phyloP scores from a whole-genome alignment of 2,329 filamentous ascomycete species.

The Trichoderma aggressivum region DNA sequence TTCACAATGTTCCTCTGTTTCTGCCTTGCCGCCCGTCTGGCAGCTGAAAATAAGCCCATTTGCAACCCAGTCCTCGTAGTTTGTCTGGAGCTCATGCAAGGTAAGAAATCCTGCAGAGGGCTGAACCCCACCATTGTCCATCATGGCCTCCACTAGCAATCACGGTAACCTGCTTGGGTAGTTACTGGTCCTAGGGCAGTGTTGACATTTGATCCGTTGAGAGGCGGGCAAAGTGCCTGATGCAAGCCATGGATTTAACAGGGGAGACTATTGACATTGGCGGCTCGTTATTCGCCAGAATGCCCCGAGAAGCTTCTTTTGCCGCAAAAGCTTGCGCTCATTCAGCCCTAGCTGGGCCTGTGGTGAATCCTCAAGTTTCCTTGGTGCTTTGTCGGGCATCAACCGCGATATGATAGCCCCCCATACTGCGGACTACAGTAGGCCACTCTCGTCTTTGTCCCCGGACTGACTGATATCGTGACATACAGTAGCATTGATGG shows the following conservation, averaged over 20 bases:
- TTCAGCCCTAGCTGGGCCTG: neutral
- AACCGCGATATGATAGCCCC: neutral
- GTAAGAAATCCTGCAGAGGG: constrained; percentile 10
- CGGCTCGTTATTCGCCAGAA: neutral
- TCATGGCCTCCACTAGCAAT: neutral
- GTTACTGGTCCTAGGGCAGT: neutral
- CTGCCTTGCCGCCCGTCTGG: constrained; percentile 1
- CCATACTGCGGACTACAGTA: neutral
- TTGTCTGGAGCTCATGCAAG: neutral
- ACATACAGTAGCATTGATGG: neutral
- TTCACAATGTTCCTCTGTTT: neutral
- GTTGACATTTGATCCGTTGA: neutral
- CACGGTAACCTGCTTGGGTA: neutral
- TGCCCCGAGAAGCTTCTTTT: neutral
- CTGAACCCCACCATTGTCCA: constrained; percentile 4
- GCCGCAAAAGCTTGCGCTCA: neutral
- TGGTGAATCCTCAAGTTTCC: neutral
- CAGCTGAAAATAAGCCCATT: neutral
- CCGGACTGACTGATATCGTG: neutral
- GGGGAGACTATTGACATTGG: neutral
- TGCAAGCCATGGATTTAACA: neutral
- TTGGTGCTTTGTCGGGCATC: neutral
- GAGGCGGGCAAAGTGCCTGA: neutral
- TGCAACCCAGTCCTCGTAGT: neutral
- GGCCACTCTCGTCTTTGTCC: neutral